phyloP scores from a whole-genome alignment of 2,329 filamentous ascomycete genomes.

The Trichoderma brevicompactum region DNA sequence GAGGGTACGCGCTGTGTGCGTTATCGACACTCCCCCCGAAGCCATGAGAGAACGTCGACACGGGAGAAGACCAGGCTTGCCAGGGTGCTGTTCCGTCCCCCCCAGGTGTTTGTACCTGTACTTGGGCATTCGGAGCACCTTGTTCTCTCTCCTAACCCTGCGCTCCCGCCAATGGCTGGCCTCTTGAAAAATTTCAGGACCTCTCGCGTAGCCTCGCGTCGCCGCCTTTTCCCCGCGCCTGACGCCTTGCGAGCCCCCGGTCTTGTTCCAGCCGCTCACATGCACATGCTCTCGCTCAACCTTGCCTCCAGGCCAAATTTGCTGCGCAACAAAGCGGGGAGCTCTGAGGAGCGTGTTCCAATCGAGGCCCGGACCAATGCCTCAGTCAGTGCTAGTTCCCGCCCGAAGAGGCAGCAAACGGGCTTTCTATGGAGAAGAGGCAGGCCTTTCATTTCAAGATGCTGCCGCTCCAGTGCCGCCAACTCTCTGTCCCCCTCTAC shows the following conservation, averaged over 20 bases:
- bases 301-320: slow-evolving; percentile 3
- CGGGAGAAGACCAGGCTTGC: too few relatives aligned
- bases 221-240: slow-evolving; percentile 28
- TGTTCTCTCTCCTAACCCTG: slow-evolving; percentile 23
- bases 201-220: slow-evolving; percentile 28
- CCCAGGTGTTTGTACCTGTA: slow-evolving; percentile 4
- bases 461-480: background rate
- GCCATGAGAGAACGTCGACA: too few relatives aligned
- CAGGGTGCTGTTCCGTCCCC: background rate
- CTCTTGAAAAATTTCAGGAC: slow-evolving; percentile 26
- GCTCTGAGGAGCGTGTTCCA: slow-evolving; percentile 13
- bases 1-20: slow-evolving; percentile 7
- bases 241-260: slow-evolving; percentile 17
- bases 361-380: slow-evolving; percentile 25
- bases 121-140: slow-evolving; percentile 5
- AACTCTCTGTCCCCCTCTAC: background rate
- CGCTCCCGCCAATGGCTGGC: slow-evolving; percentile 14
- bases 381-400: slow-evolving; percentile 27
- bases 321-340: slow-evolving; percentile 22
- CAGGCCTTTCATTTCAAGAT: slow-evolving; percentile 27
- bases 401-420: slow-evolving; percentile 26
- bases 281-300: slow-evolving; percentile 18
- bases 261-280: slow-evolving; percentile 22
- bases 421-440: background rate
- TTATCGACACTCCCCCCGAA: slow-evolving; percentile 19